Conservation (phyloP, 805 yeast genomes). For the Yamadazyma sp. region DNA sequence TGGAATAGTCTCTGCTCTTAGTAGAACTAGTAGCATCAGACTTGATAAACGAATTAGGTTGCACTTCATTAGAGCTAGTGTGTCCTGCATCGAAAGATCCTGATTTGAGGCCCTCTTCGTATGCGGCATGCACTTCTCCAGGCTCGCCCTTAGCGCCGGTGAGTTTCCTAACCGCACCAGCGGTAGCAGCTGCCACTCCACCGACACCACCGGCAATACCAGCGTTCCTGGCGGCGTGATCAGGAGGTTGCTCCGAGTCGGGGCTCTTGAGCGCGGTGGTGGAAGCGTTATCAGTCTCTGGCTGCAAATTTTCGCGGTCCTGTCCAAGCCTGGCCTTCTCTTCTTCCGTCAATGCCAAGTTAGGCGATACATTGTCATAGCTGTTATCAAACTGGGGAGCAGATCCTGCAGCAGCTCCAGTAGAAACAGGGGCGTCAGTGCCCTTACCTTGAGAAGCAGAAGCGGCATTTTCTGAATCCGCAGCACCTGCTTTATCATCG, state of each 20-base stretch:
- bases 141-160: neutral
- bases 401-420: neutral
- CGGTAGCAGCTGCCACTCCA: slow-evolving; percentile 16
- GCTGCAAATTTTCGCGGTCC: slow-evolving; percentile 4
- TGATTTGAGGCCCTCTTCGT: slow-evolving; percentile 18
- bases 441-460: too few species aligned
- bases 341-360: slow-evolving; percentile 2
- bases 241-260: slow-evolving; percentile 11
- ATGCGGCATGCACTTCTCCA: slow-evolving; percentile 16
- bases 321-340: neutral
- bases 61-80: slow-evolving; percentile 5
- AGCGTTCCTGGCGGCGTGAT: slow-evolving; percentile 6
- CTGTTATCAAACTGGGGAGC: slow-evolving; percentile 3
- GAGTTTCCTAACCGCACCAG: slow-evolving; percentile 1
- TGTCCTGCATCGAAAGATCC: slow-evolving; percentile 22
- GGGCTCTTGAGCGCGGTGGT: slow-evolving; percentile 16
- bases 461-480: slow-evolving; percentile 10
- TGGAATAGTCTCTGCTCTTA: slow-evolving; percentile 3
- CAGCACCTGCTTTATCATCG: slow-evolving; percentile 12
- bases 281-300: slow-evolving; percentile 11
- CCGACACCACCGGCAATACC: slow-evolving; percentile 16
- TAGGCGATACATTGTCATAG: slow-evolving; percentile 5
- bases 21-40: neutral
- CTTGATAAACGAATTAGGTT: slow-evolving; percentile 3
- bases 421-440: too few species aligned